Percentiles rank a stretch among this genome's conserved stretches.
These are phyloP conservation scores for Arthrinium phaeospermum DNA, from an alignment of 2,329 filamentous ascomycete species.

Conservation along the genomic window DNA sequence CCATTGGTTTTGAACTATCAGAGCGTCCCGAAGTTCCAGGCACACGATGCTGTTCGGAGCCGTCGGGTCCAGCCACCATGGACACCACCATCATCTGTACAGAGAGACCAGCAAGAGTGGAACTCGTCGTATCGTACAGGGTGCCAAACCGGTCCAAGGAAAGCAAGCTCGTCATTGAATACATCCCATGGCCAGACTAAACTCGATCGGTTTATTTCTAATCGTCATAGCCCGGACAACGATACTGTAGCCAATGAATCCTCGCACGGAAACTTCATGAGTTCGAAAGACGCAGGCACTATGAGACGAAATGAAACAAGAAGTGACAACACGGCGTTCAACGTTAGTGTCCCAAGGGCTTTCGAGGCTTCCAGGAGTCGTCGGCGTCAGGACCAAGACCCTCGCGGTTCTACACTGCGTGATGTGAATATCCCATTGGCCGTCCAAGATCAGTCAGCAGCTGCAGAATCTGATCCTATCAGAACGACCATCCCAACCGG, in stretches of 20 bases:
- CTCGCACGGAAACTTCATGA: not conserved
- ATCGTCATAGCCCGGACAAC: not conserved
- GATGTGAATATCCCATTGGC: not conserved
- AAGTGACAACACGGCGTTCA: not conserved
- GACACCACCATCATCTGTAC: slow-evolving; percentile 38
- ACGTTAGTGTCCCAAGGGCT: not conserved
- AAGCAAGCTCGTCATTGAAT: not conserved
- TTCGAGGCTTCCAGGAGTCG: not conserved
- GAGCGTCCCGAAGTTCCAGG: not conserved
- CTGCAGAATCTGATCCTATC: slow-evolving; percentile 29
- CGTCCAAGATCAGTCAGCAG: not conserved
- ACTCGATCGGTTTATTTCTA: not conserved
- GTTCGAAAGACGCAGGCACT: not conserved
- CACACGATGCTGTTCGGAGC: slow-evolving; percentile 26
- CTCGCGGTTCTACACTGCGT: not conserved
- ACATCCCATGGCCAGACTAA: not conserved
- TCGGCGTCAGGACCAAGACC: not conserved
- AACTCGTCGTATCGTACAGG: not conserved
- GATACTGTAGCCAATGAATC: not conserved
- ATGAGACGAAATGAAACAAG: too few relatives aligned
- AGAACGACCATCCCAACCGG: slow-evolving; percentile 33
- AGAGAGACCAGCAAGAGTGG: slow-evolving; percentile 22
- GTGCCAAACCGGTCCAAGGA: not conserved
- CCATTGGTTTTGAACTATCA: not conserved
- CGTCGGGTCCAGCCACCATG: slow-evolving; percentile 33